Evolutionary conservation across 345 rosid species (phyloP).

Genomic region (Salix exigua): DNA sequence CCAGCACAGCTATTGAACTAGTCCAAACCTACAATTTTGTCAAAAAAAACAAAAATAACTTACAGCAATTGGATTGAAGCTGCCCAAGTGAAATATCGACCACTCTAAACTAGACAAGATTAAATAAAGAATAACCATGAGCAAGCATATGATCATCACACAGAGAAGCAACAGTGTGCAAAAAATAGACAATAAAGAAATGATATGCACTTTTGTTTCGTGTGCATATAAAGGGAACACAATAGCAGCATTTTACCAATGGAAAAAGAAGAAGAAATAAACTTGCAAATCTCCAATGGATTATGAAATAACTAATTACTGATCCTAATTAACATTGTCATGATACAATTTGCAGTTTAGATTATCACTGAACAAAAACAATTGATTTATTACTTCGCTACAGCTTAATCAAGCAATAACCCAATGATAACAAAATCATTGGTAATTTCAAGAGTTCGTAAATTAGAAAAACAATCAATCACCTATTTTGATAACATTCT

Average conservation of each 20-base stretch:
- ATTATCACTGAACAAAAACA: neutral
- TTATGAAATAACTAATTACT: neutral
- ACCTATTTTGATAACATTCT: neutral
- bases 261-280: neutral
- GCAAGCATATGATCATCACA: neutral
- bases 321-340: neutral
- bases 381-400: neutral
- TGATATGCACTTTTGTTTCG: neutral
- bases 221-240: neutral
- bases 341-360: neutral
- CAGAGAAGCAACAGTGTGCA: neutral
- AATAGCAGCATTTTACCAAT: neutral
- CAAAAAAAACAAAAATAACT: neutral
- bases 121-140: no score
- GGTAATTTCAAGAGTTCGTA: neutral
- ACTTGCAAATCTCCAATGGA: neutral
- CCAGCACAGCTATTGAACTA: neutral
- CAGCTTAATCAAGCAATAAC: neutral
- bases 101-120: no score
- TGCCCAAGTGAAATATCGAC: neutral
- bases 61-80: neutral
- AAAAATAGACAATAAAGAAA: neutral
- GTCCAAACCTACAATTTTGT: neutral
- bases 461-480: neutral
- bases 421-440: neutral